These are phyloP conservation scores for Apiospora sp. DNA, from an alignment of 2,329 filamentous ascomycete genomes.

Conservation along the genomic window DNA sequence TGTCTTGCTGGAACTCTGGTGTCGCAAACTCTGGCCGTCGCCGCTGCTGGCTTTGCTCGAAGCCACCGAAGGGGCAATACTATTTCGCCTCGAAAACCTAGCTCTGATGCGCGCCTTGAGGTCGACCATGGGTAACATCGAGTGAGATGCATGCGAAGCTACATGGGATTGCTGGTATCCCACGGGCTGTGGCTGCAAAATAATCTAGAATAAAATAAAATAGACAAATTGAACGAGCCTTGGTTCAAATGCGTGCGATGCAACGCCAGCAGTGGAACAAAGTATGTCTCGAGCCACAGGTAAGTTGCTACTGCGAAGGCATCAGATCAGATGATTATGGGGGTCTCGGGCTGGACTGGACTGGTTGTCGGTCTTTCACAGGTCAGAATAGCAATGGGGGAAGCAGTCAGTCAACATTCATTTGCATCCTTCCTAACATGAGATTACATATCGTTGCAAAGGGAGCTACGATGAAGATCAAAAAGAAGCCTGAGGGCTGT, in stretches of 20 bases:
- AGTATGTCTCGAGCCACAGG: neutral
- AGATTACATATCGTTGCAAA: neutral
- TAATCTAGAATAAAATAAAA: neutral
- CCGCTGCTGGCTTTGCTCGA: constrained; percentile 27
- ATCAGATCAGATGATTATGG: neutral
- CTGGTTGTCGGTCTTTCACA: constrained; percentile 8
- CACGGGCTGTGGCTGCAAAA: constrained; percentile 12
- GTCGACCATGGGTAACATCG: constrained; percentile 27
- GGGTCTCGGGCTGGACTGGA: neutral
- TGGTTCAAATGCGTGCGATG: neutral
- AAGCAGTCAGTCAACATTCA: constrained; percentile 11
- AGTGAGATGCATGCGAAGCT: constrained; percentile 21
- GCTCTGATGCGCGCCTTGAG: constrained; percentile 31
- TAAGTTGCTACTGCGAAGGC: constrained; percentile 11
- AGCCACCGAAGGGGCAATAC: constrained; percentile 24
- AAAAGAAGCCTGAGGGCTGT: constrained; percentile 16
- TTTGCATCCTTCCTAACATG: constrained; percentile 7
- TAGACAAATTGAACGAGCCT: constrained; percentile 17
- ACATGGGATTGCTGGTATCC: constrained; percentile 24
- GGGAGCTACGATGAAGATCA: constrained; percentile 21
- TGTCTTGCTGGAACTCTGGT: neutral
- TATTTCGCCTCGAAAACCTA: constrained; percentile 29
- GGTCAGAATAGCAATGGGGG: neutral
- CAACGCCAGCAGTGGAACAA: constrained; percentile 15
- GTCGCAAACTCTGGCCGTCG: constrained; percentile 23